A percentile compares a stretch with the other conserved stretches of the same genome.
Evolutionary conservation across 345 rosid species (phyloP).

Genomic region (Brassica rapa): DNA sequence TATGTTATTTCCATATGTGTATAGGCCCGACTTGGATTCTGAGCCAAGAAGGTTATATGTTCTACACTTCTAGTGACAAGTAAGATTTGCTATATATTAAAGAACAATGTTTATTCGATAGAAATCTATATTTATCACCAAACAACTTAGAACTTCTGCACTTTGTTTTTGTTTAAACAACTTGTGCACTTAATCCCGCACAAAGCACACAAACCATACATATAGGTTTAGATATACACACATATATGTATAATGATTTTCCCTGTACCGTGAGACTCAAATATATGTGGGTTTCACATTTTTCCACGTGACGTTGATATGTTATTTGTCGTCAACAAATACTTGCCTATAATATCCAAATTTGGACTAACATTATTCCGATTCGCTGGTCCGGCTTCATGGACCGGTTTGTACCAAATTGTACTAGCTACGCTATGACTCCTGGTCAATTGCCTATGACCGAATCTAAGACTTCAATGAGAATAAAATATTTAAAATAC

Average conservation of each 20-base stretch:
- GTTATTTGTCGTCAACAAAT: constrained; percentile 8
- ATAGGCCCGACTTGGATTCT: not conserved
- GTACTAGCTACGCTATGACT: constrained; percentile 6
- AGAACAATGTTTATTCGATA: not conserved
- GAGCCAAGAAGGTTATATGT: constrained; percentile 29
- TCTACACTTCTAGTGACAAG: constrained; percentile 15
- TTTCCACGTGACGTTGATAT: constrained; percentile 27
- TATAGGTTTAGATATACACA: not conserved
- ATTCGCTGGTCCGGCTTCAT: constrained; percentile 31
- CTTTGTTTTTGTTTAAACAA: not conserved
- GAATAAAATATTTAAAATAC: not conserved
- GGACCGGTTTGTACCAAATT: constrained; percentile 28
- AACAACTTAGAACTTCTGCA: constrained; percentile 11
- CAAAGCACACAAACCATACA: not conserved
- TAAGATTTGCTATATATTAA: not conserved
- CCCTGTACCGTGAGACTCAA: not conserved
- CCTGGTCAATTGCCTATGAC: not conserved
- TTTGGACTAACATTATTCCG: constrained; percentile 28
- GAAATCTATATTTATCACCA: not conserved
- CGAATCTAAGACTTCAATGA: constrained; percentile 17
- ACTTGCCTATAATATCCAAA: constrained; percentile 7
- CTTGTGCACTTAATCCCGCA: constrained; percentile 4
- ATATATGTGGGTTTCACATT: constrained; percentile 8
- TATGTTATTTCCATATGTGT: not conserved
- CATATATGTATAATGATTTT: not conserved